Evolutionary conservation across 768 basidiomycete genomes (phyloP).

Genomic region (Kondoa subrosea): DNA sequence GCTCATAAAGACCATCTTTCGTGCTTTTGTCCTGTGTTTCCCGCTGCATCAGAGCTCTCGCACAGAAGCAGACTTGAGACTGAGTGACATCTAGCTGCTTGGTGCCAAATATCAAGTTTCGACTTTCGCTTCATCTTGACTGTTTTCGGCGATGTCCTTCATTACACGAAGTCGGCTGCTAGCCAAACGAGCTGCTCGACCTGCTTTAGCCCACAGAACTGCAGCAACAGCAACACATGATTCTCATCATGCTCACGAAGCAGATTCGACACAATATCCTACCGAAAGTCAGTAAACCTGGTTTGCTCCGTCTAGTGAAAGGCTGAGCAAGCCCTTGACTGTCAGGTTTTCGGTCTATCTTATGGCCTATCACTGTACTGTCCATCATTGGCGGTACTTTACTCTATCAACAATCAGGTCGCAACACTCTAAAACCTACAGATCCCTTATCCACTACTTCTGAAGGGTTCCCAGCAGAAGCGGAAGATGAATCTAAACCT

Average conservation of each 20-base stretch:
- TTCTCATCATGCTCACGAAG: too few species aligned
- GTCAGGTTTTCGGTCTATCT: slow-evolving; percentile 32
- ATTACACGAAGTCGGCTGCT: neutral
- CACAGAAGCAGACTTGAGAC: too few species aligned
- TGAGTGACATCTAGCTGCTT: too few species aligned
- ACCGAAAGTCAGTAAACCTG: neutral
- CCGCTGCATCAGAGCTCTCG: too few species aligned
- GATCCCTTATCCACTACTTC: slow-evolving; percentile 19
- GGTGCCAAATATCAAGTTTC: too few species aligned
- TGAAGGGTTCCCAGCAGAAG: slow-evolving; percentile 12
- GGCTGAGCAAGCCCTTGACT: neutral
- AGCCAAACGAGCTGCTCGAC: neutral
- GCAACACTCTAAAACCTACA: slow-evolving; percentile 25
- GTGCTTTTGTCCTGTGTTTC: too few species aligned
- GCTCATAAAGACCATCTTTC: too few species aligned
- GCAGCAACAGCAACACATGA: neutral
- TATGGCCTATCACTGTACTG: slow-evolving; percentile 31
- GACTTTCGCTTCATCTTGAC: too few species aligned
- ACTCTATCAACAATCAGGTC: slow-evolving; percentile 28
- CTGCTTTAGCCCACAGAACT: neutral
- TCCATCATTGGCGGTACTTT: slow-evolving; percentile 26
- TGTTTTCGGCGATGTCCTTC: neutral
- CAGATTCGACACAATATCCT: neutral
- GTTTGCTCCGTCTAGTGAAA: neutral
- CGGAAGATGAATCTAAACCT: slow-evolving; percentile 21